These are phyloP conservation scores for Solanum chiquidenum DNA, from an alignment of 257 asterid genomes.

Conservation along the genomic window DNA sequence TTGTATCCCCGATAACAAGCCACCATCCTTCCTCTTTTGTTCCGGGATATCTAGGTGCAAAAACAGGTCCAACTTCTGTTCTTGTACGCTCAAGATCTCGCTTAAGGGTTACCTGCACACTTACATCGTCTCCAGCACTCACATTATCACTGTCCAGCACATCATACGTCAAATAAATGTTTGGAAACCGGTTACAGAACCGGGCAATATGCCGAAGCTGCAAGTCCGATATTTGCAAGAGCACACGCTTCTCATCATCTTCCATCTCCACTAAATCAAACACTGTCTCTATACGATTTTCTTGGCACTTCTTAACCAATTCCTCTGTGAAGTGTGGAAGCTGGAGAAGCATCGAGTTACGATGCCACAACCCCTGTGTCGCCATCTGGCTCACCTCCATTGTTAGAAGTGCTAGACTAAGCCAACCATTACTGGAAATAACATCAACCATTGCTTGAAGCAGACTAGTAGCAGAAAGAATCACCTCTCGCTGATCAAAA, in stretches of 20 bases:
- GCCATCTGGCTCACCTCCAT: conserved; percentile 36
- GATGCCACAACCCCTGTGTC: conserved; percentile 34
- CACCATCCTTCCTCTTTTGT: conserved; percentile 40
- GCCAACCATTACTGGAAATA: conserved; percentile 32
- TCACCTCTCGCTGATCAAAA: conserved; percentile 23
- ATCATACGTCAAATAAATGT: conserved; percentile 19
- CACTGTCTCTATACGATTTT: conserved; percentile 19
- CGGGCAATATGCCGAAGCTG: conserved; percentile 27
- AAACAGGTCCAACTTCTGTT: conserved; percentile 27
- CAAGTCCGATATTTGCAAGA: conserved; percentile 21
- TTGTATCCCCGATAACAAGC: conserved; percentile 30
- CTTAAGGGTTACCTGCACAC: conserved; percentile 18
- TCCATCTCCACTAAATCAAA: conserved; percentile 32
- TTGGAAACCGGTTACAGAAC: conserved; percentile 26
- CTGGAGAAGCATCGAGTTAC: conserved; percentile 26
- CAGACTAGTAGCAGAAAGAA: conserved; percentile 18
- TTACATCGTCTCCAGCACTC: conserved; percentile 15
- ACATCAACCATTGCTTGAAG: conserved; percentile 39
- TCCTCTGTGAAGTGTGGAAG: conserved; percentile 33
- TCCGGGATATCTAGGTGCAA: conserved; percentile 26
- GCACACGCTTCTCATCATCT: conserved; percentile 25
- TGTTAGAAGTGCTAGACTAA: conserved; percentile 21
- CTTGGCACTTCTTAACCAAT: conserved; percentile 26
- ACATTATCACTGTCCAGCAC: conserved; percentile 9
- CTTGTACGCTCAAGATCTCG: conserved; percentile 25